Conservation (phyloP, 768 basidiomycete species). For the Chalciporus chontae region DNA sequence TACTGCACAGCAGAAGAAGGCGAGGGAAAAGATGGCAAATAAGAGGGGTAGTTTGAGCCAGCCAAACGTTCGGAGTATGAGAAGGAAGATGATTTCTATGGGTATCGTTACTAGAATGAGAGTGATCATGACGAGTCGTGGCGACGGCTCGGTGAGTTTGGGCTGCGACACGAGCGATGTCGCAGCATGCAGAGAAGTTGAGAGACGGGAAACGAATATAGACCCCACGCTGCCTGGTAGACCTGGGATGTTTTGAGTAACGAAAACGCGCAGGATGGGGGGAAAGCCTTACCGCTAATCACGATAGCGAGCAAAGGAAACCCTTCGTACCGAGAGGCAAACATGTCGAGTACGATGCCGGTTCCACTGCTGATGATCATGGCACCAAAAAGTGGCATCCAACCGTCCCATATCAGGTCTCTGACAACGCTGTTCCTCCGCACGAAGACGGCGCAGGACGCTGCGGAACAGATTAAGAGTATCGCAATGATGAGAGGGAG, state of each 20-base stretch:
- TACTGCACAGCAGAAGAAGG: constrained; percentile 77
- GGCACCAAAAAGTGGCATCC: constrained; percentile 87
- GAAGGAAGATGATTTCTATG: constrained; percentile 72
- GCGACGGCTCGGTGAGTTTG: constrained; percentile 31
- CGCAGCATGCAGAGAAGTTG: constrained; percentile 74
- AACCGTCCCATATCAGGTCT: constrained; percentile 77
- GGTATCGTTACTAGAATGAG: constrained; percentile 78
- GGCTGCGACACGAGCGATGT: constrained; percentile 7
- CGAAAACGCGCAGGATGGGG: neutral
- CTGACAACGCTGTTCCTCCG: constrained; percentile 65
- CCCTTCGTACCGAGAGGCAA: constrained; percentile 82
- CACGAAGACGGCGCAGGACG: constrained; percentile 52
- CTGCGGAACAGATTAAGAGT: constrained; percentile 45
- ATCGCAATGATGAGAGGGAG: constrained; percentile 56
- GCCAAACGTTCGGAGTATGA: constrained; percentile 57
- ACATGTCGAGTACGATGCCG: constrained; percentile 87
- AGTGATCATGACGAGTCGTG: constrained; percentile 57
- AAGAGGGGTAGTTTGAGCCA: constrained; percentile 74
- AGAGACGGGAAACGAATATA: constrained; percentile 87
- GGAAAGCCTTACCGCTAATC: constrained; percentile 62
- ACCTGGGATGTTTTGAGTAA: constrained; percentile 37
- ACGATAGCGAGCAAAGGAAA: constrained; percentile 86
- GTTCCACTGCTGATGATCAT: constrained; percentile 87
- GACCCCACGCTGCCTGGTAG: constrained; percentile 88
- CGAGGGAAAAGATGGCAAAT: constrained; percentile 64